Base-by-base conservation (phyloP, 2,329 filamentous ascomycete species). In the Salinomyces thailandicus region DNA sequence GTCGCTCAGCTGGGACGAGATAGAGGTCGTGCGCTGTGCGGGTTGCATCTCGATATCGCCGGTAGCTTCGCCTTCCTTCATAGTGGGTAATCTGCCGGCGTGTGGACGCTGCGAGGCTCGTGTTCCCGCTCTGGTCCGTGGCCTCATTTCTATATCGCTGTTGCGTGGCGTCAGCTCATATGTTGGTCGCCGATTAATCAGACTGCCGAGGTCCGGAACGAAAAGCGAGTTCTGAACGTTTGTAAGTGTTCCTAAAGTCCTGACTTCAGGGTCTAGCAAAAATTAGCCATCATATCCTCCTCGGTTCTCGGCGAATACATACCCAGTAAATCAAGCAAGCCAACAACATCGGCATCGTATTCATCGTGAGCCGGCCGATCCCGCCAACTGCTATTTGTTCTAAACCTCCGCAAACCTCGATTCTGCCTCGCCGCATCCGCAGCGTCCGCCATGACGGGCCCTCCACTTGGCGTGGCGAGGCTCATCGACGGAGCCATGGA, bases 171-270 rank as follows among this genome's bases (percentile, higher is more conserved):
- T 77, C 5, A 91, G 67, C 28, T 75, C 75, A 56, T 91, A 93
- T 0, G 83, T 86, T 1, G 85, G 84, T 42, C 79, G 71, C 33
- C 85, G 73, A 52, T 93, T 91, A 33, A 93, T 49, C 49, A 76
- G 77, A 40, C 69, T 66, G 27, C 85, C 85, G n/a, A 93, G 67
- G 46, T 86, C 79, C 0, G 85, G 85, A 2, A 93, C 66, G 59
- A 93, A 93, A 7, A 93, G 73, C 0, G 85, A 91, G 56, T 93
- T 93, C 52, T 93, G 85, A 14, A 93, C 79, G 51, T 93, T 93
- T 29, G 83, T 93, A 7, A 93, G 71, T 11, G 84, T 89, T 0
- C 83, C 85, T 3, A 93, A 64, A 0, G 85, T 85, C 22, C 83
- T 77, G 3, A 93, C 78, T 62, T 93, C 83, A 28, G 85, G 84